Percentiles rank a stretch among this genome's conserved stretches.
Evolutionary conservation across 2,329 filamentous ascomycete genomes (phyloP).

Genomic region (Paramyrothecium roridum): DNA sequence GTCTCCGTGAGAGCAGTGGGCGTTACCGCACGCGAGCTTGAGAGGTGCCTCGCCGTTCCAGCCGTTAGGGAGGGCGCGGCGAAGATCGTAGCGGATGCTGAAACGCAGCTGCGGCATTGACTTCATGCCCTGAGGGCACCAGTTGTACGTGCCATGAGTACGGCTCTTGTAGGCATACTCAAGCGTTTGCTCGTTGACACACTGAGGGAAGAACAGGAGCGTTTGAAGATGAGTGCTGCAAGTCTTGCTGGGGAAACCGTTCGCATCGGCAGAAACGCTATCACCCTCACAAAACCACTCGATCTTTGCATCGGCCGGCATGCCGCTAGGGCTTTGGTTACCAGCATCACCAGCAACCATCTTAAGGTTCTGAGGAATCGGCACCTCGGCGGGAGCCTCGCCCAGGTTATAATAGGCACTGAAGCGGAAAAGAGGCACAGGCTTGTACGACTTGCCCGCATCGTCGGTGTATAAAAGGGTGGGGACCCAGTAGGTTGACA

Average conservation of each 20-base stretch:
- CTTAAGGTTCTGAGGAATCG: slow-evolving; percentile 39
- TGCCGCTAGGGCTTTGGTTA: slow-evolving; percentile 5
- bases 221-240: slow-evolving; percentile 14
- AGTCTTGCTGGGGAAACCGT: slow-evolving; percentile 13
- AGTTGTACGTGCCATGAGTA: slow-evolving; percentile 18
- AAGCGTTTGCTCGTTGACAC: slow-evolving; percentile 16
- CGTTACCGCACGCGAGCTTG: slow-evolving; percentile 37
- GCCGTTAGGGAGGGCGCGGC: slow-evolving; percentile 36
- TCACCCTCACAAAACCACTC: slow-evolving; percentile 28
- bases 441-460: slow-evolving; percentile 24
- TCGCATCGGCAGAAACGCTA: slow-evolving; percentile 8
- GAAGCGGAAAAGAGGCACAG: slow-evolving; percentile 33
- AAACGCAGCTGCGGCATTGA: slow-evolving; percentile 44
- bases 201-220: slow-evolving; percentile 18
- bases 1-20: slow-evolving; percentile 41
- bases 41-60: slow-evolving; percentile 41
- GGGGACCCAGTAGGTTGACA: slow-evolving; percentile 42
- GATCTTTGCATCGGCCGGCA: slow-evolving; percentile 21
- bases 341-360: slow-evolving; percentile 36
- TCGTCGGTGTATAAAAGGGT: slow-evolving; percentile 33
- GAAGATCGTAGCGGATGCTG: slow-evolving; percentile 42
- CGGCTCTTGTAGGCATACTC: slow-evolving; percentile 15
- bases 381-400: slow-evolving; percentile 32
- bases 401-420: slow-evolving; percentile 42
- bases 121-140: slow-evolving; percentile 39